Percentiles rank a stretch among this genome's conserved stretches.
Conservation (phyloP, 345 rosid species). For the Gossypium longicalyx region DNA sequence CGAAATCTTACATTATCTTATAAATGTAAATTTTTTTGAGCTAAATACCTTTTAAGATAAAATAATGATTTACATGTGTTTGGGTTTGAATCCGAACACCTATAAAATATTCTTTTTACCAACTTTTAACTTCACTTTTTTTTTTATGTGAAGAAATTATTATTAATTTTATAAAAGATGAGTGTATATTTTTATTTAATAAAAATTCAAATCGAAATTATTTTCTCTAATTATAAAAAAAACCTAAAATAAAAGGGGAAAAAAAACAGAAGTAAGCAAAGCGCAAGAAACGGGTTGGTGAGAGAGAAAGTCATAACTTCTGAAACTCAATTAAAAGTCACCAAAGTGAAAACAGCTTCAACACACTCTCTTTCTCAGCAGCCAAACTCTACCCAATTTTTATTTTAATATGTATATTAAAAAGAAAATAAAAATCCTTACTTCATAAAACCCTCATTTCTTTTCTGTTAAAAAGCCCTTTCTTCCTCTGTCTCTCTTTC, state of each 20-base stretch:
- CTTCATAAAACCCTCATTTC: background rate
- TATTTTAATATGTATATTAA: background rate
- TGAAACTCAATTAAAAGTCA: background rate
- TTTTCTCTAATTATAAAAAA: too few species aligned
- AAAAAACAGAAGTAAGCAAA: background rate
- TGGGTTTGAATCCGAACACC: too few species aligned
- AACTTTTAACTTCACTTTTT: too few species aligned
- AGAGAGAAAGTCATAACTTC: background rate
- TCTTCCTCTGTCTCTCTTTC: background rate
- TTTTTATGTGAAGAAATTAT: too few species aligned
- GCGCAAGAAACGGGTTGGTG: conserved; percentile 3
- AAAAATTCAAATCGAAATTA: too few species aligned
- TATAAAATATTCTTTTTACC: too few species aligned
- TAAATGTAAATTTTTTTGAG: too few species aligned
- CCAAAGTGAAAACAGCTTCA: conserved; percentile 8
- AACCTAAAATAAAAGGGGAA: background rate
- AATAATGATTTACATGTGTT: too few species aligned
- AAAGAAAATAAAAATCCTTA: background rate
- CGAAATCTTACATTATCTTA: too few species aligned
- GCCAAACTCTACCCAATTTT: background rate
- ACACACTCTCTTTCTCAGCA: background rate
- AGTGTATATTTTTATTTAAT: too few species aligned
- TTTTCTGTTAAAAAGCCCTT: background rate
- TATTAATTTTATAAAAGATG: too few species aligned
- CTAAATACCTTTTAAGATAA: too few species aligned